Evolutionary conservation across 2,329 filamentous ascomycete genomes (phyloP).

Genomic region (Penicillium psychrosexuale): DNA sequence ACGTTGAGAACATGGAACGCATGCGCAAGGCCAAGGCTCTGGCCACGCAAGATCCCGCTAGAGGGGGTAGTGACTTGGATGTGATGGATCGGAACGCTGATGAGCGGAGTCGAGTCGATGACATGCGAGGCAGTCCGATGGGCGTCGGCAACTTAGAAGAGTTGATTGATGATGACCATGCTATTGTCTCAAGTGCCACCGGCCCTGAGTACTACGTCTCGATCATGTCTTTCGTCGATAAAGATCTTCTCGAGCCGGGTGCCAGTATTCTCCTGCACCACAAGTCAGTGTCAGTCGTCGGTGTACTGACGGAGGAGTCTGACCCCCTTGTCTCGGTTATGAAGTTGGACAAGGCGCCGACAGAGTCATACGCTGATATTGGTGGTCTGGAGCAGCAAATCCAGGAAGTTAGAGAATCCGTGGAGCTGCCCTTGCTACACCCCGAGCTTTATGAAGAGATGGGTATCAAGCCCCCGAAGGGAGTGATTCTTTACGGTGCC

Average conservation of each 20-base stretch:
- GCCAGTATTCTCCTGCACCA: constrained; percentile 94
- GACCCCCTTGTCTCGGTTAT: constrained; percentile 96
- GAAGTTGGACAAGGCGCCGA: constrained; percentile 98
- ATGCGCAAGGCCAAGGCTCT: constrained; percentile 87
- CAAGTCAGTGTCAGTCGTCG: constrained; percentile 96
- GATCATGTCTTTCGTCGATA: constrained; percentile 99
- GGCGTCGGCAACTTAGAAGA: constrained; percentile 96
- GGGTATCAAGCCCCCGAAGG: constrained; percentile 99
- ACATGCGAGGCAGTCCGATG: constrained; percentile 98
- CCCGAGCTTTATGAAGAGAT: constrained; percentile 99
- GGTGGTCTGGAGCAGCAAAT: constrained; percentile 94
- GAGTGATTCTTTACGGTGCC: constrained; percentile 96
- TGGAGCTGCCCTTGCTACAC: constrained; percentile 90
- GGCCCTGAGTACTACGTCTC: constrained; percentile 99
- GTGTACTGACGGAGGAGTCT: constrained; percentile 92
- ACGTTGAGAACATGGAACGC: constrained; percentile 97
- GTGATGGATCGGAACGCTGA: constrained; percentile 86
- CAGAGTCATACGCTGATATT: constrained; percentile 97
- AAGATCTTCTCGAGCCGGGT: constrained; percentile 93
- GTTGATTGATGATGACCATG: constrained; percentile 98
- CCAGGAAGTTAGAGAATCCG: constrained; percentile 94
- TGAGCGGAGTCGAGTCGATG: constrained; percentile 89
- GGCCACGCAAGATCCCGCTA: constrained; percentile 51
- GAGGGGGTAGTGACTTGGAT: constrained; percentile 67
- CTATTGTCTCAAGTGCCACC: constrained; percentile 95